Evolutionary conservation across 2,329 filamentous ascomycete genomes (phyloP), one percentile per base, ranked within the genome.

Genomic region (Akanthomyces muscarius): DNA sequence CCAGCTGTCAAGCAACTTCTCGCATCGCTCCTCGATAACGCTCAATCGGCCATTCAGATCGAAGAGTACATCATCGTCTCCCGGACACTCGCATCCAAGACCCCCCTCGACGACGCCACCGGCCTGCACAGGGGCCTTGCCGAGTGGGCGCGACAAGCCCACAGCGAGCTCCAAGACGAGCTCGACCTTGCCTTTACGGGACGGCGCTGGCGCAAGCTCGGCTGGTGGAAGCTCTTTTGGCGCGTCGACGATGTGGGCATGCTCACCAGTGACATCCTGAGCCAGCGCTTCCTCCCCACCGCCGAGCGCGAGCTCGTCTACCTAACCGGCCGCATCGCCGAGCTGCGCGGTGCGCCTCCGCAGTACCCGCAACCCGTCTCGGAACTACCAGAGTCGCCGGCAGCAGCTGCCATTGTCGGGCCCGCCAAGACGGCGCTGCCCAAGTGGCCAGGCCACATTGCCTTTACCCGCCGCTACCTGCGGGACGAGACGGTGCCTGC

Each of bases 151-250:
- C 88, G 94, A 69, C 80, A 81, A 25, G 91, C 91, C 0, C 94
- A 98, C 72, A 83, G 86, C 0, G 94, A 98, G 74, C 82, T 98
- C 8, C 90, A 92, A 66, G 84, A 89, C 57, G 85, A 92, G 68
- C 84, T 97, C 2, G 89, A 94, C 67, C 77, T 86, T 51, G 92
- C 91, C 0, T 94, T 97, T 69, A 80, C 84, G 0, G 87, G 90
- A n/a, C 82, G 79, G 21, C 82, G 87, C 45, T 97, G 94, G 94
- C 84, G 86, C 30, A 89, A 90, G 66, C 80, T 97, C 4, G 84
- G 87, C 18, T 98, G 94, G 93, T 97, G 92, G 89, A 96, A 96
- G 73, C 83, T 98, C 0, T 92, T 97, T 72, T 97, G 92, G 92
- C 87, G 92, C 23, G 92, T 95, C 28, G 94, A 98, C 71, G 94